Base-by-base conservation (phyloP, 352 stramenopile species). In the Globisporangium ultimum region DNA sequence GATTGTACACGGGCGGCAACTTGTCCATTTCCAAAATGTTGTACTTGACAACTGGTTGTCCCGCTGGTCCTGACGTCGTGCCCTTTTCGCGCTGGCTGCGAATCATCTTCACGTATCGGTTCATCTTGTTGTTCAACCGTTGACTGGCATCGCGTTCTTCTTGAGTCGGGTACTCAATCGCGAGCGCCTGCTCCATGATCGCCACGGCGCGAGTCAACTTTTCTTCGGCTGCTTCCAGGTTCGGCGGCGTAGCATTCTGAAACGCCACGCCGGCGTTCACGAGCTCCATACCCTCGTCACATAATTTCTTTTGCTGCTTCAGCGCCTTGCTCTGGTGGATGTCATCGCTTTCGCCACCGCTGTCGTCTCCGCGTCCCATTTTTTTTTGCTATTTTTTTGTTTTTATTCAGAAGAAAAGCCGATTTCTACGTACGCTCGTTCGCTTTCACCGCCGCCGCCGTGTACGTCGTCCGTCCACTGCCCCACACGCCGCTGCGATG, bases 91-190 rank as follows among this genome's bases (percentile, higher is more conserved):
- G 77, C 58, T 93, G 84, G 41, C 78, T 90, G 38, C 80, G 76
- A 60, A 93, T 93, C 84, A 93, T 91, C 60, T 93, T 91, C 52
- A 91, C 82, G 61, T 93, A 93, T 18, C 84, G 81, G 48, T 81
- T 83, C 81, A 93, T 93, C 74, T 93, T 93, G 74, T 80, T 91
- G 65, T 86, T 87, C 21, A 91, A 66, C 2, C 80, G 75, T 52
- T 84, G 70, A 41, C 76, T 87, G 20, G 80, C 81, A 43, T 93
- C 81, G 14, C 76, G 76, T 62, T 93, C 84, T 52, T 91, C 84
- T 41, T 80, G 64, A 41, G 68, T 88, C 9, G 70, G 61, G 67
- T 89, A 93, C 63, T 91, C 73, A 54, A 91, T 91, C 41, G 72
- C 78, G 13, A 93, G 74, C 48, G 84, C 84, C 53, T 87, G 50